Base-by-base conservation (phyloP, 208 protist genomes). In the Trypanosoma cruzi region DNA sequence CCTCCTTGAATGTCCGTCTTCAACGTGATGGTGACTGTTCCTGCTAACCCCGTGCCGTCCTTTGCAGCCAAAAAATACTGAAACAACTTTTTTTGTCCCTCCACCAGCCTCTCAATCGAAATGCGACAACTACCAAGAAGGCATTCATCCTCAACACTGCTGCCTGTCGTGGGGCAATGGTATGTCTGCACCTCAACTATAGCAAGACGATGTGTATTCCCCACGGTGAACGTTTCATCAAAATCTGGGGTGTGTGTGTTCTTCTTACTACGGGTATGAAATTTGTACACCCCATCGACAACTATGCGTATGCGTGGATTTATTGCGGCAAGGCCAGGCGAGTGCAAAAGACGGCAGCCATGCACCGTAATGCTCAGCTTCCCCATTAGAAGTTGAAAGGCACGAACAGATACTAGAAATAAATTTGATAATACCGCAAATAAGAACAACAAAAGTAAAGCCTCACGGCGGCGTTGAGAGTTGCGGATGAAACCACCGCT, bases 201-300 rank as follows among this genome's bases (percentile, higher is more conserved):
- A 16, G 91, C 86, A 14, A 93, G 66, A 42, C 82, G 84, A 61
- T 96, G 86, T 16, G 86, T 94, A 69, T 93, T 93, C 61, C 80
- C 86, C 0, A 94, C 83, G 26, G 80, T 58, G 53, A 96, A 96
- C 26, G 72, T 84, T n/a, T 93, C 86, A 40, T 84, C 64, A 64
- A 82, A 96, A 16, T 50, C 20, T 8, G 84, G 71, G 1, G 26
- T 44, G 64, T 84, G 81, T 26, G 73, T 80, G 71, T 85, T 76
- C 2, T 71, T 52, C 46, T 81, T 77, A 1, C 77, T 60, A 36
- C 62, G 58, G 11, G 88, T 93, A 34, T 82, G 75, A 70, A 96
- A 96, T 42, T 80, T 74, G 50, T 90, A 92, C 13, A 82, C 81
- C 29, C 80, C 69, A 68, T 93, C 90, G 4, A 96, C 88, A 20